Percentiles rank a stretch among this genome's conserved stretches.
phyloP scores from a whole-genome alignment of 257 asterid genomes.

The Solanum lycopersicoides region DNA sequence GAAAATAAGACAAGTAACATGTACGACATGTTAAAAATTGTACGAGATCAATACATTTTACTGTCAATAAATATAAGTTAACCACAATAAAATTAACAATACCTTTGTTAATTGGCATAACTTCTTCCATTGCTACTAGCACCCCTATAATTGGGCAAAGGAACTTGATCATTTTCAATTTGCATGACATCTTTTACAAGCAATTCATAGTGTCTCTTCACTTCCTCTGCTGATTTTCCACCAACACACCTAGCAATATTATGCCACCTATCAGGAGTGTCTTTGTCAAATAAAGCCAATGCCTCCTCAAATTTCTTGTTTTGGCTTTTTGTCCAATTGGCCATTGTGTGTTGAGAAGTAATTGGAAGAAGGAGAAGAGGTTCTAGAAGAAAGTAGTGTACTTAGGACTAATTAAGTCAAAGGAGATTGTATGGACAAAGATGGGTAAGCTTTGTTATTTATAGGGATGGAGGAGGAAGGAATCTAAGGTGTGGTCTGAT shows the following conservation, averaged over 20 bases:
- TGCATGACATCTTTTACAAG: constrained; percentile 29
- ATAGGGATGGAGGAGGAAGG: neutral
- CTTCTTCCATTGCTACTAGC: constrained; percentile 5
- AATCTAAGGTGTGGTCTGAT: neutral
- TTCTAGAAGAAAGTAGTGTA: neutral
- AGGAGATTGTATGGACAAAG: constrained; percentile 23
- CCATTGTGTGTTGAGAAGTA: constrained; percentile 20
- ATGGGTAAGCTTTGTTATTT: neutral
- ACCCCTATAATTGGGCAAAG: constrained; percentile 23
- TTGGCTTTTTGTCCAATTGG: constrained; percentile 39
- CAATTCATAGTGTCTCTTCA: constrained; percentile 25
- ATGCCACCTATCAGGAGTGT: constrained; percentile 35
- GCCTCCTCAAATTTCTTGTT: constrained; percentile 47
- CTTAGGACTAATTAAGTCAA: neutral
- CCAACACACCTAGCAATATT: constrained; percentile 32
- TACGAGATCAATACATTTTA: neutral
- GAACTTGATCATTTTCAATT: constrained; percentile 23
- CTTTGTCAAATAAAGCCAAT: constrained; percentile 27
- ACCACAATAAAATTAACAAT: neutral
- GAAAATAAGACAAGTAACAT: neutral
- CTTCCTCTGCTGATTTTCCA: constrained; percentile 35
- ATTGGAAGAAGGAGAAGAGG: neutral
- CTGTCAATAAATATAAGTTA: neutral
- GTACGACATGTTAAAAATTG: neutral
- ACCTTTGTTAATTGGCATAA: constrained; percentile 24